Base-by-base conservation (phyloP, 2,329 filamentous ascomycete species). In the Fusarium nelsonii region DNA sequence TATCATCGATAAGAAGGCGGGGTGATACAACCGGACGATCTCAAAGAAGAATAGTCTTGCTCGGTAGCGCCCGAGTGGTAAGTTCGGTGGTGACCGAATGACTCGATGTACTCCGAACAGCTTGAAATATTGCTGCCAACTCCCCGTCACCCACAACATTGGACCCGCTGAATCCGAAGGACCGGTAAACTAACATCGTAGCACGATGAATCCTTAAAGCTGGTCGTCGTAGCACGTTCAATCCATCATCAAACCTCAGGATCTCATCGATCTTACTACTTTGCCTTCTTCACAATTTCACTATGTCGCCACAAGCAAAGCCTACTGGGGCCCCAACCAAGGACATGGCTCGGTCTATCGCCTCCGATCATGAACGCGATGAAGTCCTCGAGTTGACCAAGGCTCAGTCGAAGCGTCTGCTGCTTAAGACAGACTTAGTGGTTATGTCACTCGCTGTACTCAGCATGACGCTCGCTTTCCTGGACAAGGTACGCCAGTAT, bases 401-500 rank as follows among this genome's bases (percentile, higher is more conserved):
- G 15, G 60, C 60, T 0, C 58, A 63, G 0, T 55, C 60, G 0
- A 63, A 63, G 20, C 58, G 60, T 5, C 41, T 64, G 0, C 51
- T 68, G 0, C 45, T 65, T 1, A 68, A 68, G 44, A 68, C 65
- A 0, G 65, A 68, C 0, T 4, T 68, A 7, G 65, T 68, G 0
- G 65, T 68, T 0, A 53, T 68, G 33, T 59, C 65, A 0, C 65
- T 68, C 1, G 44, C 66, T 4, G 57, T 68, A 0, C 16, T 68
- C 1, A 32, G 32, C 1, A 68, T 68, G 65, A 68, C 65, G 0
- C 30, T 68, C 0, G 65, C 53, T 0, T 68, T 65, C 7, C 0
- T 68, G 0, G 65, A 68, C 7, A 68, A 68, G 12, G 65, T 64
- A 41, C 6, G 16, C 1, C 2, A 1, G 0, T 2, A 8, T 3